Evolutionary conservation across 164 flowering plant genomes (phyloP), one percentile per base, ranked within the genome.

Genomic region (Berberis thunbergii): DNA sequence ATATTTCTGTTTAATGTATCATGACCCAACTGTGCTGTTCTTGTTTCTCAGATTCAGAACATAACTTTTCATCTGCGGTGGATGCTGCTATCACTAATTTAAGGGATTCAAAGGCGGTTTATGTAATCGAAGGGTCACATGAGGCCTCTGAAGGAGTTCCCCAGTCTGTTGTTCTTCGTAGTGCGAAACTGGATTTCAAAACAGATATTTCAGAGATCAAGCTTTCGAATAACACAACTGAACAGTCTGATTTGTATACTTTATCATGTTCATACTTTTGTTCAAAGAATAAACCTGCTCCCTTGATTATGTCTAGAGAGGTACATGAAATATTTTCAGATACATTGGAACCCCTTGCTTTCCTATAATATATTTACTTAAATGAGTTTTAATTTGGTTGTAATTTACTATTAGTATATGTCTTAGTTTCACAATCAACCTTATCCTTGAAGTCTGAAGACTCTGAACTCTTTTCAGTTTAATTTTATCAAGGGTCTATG

Each of bases 241-340:
- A 73, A 54, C 77, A 60, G 62, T 64, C 73, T 54, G 69, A 66
- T 59, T 41, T 59, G 45, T 80, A 75, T 48, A 49, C 64, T 40
- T 49, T 80, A 26, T 40, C 69, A 43, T 87, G 96, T 72, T 78
- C 85, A 53, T 61, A 78, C 73, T 86, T 90, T 54, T 86, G 75
- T 65, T 61, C 72, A 10, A 73, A 79, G 54, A 76, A 62, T 59
- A 76, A 71, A 67, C 43, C 77, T 43, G 6, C 48, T 48, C 48
- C 76, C 2, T 54, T 73, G 54, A 46, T 64, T 56, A 54, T 65
- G 43, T 59, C 81, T 62, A 61, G 72, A 46, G 86, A 88, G 90
- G 97, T 88, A 53, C 54, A 62, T 54, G 43, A 38, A 48, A 41
- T 65, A 62, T 52, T 13, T 13, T 41, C n/a, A 58, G 49, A 42